Evolutionary conservation across 2,329 filamentous ascomycete genomes (phyloP).

Genomic region (Dothiorella sarmentorum): DNA sequence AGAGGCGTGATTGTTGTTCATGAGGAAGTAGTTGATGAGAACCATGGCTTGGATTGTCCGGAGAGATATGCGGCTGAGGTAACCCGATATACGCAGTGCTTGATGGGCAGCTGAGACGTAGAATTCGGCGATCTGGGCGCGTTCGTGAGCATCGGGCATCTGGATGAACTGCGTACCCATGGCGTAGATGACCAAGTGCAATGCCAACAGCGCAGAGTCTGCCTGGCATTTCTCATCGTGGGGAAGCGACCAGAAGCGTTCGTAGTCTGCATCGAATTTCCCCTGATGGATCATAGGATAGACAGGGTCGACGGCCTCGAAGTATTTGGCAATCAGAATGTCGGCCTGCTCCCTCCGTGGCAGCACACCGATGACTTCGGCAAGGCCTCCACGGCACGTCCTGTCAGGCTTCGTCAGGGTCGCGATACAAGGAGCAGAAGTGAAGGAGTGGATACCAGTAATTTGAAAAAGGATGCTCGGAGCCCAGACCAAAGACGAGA

Average conservation of each 20-base stretch:
- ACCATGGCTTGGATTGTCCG: conserved; percentile 77
- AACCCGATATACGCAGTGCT: conserved; percentile 70
- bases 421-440: neutral
- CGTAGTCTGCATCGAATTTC: conserved; percentile 74
- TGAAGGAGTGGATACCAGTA: conserved; percentile 57
- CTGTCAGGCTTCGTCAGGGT: neutral
- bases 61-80: conserved; percentile 70
- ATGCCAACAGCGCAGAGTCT: conserved; percentile 67
- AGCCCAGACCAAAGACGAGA: conserved; percentile 77
- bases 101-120: conserved; percentile 79
- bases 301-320: conserved; percentile 67
- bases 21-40: conserved; percentile 76
- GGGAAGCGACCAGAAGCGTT: conserved; percentile 68
- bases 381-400: conserved; percentile 69
- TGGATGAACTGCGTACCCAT: conserved; percentile 75
- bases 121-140: conserved; percentile 75
- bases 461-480: conserved; percentile 76
- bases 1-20: conserved; percentile 80
- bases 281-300: conserved; percentile 77
- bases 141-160: conserved; percentile 53
- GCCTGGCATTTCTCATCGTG: conserved; percentile 55
- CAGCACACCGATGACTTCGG: conserved; percentile 71
- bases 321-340: conserved; percentile 57
- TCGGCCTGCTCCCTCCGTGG: conserved; percentile 74
- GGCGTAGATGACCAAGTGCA: conserved; percentile 74